phyloP scores from a whole-genome alignment of 2,329 filamentous ascomycete species.

The Fusarium napiforme region DNA sequence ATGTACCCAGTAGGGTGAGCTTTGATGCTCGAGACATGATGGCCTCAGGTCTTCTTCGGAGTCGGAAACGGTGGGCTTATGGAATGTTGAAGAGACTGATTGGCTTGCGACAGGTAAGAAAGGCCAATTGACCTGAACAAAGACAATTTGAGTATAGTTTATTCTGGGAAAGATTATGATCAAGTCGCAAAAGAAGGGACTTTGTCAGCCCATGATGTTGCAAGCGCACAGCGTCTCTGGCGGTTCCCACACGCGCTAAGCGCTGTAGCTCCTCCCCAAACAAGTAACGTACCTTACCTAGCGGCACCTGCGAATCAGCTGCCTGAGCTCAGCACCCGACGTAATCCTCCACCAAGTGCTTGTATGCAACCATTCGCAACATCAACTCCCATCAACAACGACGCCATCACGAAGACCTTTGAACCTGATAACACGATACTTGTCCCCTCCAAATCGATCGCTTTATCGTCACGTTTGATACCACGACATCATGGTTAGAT shows the following conservation, averaged over 20 bases:
- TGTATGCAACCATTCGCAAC: constrained; percentile 34
- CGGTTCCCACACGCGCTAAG: constrained; percentile 30
- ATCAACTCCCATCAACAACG: constrained; percentile 28
- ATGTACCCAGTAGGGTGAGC: constrained; percentile 82
- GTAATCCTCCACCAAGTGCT: constrained; percentile 34
- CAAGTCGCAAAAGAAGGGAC: constrained; percentile 20
- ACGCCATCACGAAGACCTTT: constrained; percentile 26
- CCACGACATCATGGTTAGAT: constrained; percentile 40
- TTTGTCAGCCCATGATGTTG: constrained; percentile 30
- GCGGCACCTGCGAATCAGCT: constrained; percentile 28
- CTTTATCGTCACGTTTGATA: neutral
- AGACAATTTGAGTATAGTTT: neutral
- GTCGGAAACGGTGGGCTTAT: neutral
- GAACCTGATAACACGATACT: neutral
- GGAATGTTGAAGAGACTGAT: too few species aligned
- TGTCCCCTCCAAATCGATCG: neutral
- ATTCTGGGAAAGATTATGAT: constrained; percentile 5
- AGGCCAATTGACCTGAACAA: constrained; percentile 3
- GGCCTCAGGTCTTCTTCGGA: neutral
- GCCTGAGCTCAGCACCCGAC: constrained; percentile 32
- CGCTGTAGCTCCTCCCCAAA: constrained; percentile 13
- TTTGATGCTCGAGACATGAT: constrained; percentile 92
- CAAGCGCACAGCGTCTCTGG: constrained; percentile 27
- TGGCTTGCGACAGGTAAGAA: neutral
- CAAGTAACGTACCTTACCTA: constrained; percentile 18